Evolutionary conservation across 306 rosid genomes (phyloP), one percentile per base, ranked within the genome.

Genomic region (Lathyrus aphaca): DNA sequence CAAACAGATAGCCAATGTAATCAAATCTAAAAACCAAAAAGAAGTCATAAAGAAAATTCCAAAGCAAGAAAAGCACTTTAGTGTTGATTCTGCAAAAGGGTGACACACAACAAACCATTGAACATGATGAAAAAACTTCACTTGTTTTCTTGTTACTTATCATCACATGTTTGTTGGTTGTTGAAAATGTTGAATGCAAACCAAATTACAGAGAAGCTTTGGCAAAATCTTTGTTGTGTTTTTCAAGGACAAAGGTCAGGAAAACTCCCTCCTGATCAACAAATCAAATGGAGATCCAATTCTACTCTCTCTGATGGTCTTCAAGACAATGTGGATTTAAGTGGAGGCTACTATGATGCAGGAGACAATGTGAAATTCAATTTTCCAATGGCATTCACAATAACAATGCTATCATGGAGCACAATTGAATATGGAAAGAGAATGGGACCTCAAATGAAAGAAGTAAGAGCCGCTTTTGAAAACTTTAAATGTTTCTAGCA

Each of bases 231-330:
- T 40, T 93, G 1, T 55, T 93, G 80, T 93, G n/a, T 93, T 74
- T 93, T 93, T 17, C 88, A 93, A 76, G 98, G 97, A 0, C 98
- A 93, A 59, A 87, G 98, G 59, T 93, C 98, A 0, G 98, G 98
- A 44, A 84, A 77, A 39, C 74, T 93, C 59, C 92, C 96, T 7
- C 11, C 64, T 0, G 12, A 76, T 66, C 97, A 86, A 4, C 82
- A 80, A 63, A 18, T 93, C 75, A 69, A 37, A 27, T 93, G 97
- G 98, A 80, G 98, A 77, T 85, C 86, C 17, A 66, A 54, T 70
- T 93, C 97, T 14, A 97, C 82, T 13, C 85, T 93, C 9, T 84
- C 40, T 0, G 97, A 93, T 67, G 98, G 98, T 35, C 82, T 59
- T 19, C 79, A 71, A 4, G 92, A 88, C 80, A 72, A 84, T 69